These are phyloP conservation scores for Scheffersomyces ergatensis DNA, from an alignment of 805 yeast genomes.

Conservation along the genomic window DNA sequence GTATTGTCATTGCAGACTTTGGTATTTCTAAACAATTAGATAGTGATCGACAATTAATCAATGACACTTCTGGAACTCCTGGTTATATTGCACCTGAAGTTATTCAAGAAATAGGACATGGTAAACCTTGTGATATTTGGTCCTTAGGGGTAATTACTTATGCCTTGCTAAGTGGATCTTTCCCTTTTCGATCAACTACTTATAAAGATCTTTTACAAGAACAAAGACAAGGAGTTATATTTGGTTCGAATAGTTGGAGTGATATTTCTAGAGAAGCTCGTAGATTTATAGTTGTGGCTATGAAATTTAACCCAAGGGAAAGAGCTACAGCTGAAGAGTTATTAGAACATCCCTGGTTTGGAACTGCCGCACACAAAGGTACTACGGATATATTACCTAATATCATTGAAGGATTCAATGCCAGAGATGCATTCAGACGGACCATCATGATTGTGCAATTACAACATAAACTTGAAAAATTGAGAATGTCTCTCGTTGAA, in stretches of 20 bases:
- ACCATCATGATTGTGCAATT: constrained; percentile 84
- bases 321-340: constrained; percentile 70
- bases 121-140: constrained; percentile 96
- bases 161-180: constrained; percentile 86
- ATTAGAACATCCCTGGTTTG: constrained; percentile 70
- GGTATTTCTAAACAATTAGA: constrained; percentile 88
- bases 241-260: constrained; percentile 86
- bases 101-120: constrained; percentile 77
- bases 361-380: constrained; percentile 39
- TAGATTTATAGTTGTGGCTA: constrained; percentile 66
- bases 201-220: constrained; percentile 71
- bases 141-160: constrained; percentile 90
- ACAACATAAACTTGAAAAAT: constrained; percentile 71
- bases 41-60: too few species aligned
- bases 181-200: constrained; percentile 85
- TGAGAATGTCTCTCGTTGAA: constrained; percentile 59
- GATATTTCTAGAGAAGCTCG: constrained; percentile 79
- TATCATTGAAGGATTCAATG: constrained; percentile 78
- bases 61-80: constrained; percentile 71
- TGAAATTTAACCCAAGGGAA: constrained; percentile 62
- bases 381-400: constrained; percentile 74
- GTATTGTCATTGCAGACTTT: constrained; percentile 87
- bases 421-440: constrained; percentile 77
- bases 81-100: constrained; percentile 99
- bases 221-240: constrained; percentile 70